Percentiles rank a stretch among this genome's conserved stretches.
Evolutionary conservation across 2,329 filamentous ascomycete genomes (phyloP).

Genomic region (Fusarium robinianum): DNA sequence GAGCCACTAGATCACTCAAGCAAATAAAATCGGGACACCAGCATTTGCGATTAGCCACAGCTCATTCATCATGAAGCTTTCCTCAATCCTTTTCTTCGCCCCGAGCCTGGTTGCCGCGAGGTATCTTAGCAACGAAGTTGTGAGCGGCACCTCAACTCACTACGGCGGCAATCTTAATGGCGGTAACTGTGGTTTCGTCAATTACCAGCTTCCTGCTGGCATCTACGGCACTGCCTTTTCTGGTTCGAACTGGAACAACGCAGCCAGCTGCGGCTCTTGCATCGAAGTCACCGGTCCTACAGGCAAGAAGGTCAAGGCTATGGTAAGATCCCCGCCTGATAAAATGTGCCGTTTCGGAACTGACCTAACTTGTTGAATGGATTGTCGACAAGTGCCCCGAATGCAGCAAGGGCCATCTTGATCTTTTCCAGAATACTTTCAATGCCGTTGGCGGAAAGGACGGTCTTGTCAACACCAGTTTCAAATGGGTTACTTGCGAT

Average conservation of each 20-base stretch:
- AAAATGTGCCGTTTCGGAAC: neutral
- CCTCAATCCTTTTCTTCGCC: conserved; percentile 19
- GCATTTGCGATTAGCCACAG: neutral
- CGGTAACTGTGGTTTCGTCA: conserved; percentile 65
- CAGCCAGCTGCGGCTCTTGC: conserved; percentile 64
- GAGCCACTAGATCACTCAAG: conserved; percentile 1
- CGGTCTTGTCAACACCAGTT: conserved; percentile 44
- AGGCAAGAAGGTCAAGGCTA: conserved; percentile 61
- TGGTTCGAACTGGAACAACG: conserved; percentile 58
- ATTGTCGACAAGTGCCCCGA: conserved; percentile 53
- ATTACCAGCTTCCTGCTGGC: conserved; percentile 62
- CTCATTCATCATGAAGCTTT: conserved; percentile 30
- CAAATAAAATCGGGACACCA: neutral
- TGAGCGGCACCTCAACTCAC: conserved; percentile 46
- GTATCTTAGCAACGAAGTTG: conserved; percentile 18
- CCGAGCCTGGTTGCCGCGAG: conserved; percentile 29
- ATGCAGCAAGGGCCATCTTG: conserved; percentile 48
- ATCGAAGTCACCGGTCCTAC: conserved; percentile 61
- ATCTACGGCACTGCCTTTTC: conserved; percentile 67
- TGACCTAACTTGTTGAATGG: conserved; percentile 41
- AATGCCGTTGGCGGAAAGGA: conserved; percentile 42
- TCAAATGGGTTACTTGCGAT: conserved; percentile 45
- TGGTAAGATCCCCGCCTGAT: conserved; percentile 52
- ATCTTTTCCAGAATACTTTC: conserved; percentile 51
- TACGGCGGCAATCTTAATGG: conserved; percentile 61